Percentiles rank a stretch among this genome's conserved stretches.
These are phyloP conservation scores for Mercurialis annua DNA, from an alignment of 345 rosid genomes.

Conservation along the genomic window DNA sequence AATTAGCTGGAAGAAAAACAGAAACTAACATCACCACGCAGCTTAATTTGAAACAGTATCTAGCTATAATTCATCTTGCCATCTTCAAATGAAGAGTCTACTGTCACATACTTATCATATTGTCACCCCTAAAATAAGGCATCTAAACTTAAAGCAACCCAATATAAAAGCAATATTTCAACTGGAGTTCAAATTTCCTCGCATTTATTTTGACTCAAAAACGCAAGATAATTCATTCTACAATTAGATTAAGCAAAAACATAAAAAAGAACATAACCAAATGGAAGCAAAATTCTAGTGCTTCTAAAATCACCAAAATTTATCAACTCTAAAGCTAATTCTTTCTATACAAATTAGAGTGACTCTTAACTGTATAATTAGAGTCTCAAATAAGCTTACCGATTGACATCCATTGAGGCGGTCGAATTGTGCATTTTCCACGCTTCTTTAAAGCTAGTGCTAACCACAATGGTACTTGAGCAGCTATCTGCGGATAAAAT, in stretches of 20 bases:
- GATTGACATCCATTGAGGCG: conserved; percentile 78
- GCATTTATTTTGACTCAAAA: not conserved
- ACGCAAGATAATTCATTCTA: not conserved
- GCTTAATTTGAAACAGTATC: not conserved
- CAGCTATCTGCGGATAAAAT: conserved; percentile 64
- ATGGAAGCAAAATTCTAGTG: not conserved
- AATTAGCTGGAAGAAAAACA: not conserved
- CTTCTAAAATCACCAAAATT: too few relatives aligned
- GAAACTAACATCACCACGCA: not conserved
- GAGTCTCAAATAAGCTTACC: conserved; percentile 39
- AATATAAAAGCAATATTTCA: not conserved
- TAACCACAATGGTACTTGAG: conserved; percentile 83
- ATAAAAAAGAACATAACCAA: too few relatives aligned
- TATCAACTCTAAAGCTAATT: too few relatives aligned
- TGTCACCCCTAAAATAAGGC: not conserved
- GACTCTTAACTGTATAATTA: not conserved
- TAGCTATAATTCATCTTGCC: not conserved
- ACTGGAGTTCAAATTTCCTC: not conserved
- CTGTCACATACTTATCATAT: not conserved
- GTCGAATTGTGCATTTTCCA: conserved; percentile 78
- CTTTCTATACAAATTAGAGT: not conserved
- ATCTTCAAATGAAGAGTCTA: not conserved
- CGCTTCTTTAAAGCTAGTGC: conserved; percentile 87
- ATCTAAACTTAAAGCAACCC: not conserved
- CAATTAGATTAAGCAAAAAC: not conserved